These are phyloP conservation scores for Mesembryanthemum crystallinum DNA, from an alignment of 148 eudicot species.

Conservation along the genomic window DNA sequence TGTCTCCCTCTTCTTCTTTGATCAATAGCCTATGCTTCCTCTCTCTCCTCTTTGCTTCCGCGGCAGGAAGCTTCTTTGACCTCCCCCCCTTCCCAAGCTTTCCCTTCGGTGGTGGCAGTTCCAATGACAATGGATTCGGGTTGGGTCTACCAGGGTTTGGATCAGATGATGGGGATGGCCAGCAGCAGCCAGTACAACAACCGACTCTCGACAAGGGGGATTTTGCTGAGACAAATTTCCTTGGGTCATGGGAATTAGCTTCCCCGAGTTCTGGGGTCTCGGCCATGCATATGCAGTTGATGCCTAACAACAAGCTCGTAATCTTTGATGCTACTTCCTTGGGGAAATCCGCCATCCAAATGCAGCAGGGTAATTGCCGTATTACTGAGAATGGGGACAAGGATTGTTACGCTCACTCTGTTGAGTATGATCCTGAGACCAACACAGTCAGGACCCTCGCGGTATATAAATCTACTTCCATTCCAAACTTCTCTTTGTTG, in stretches of 20 bases:
- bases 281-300: constrained; percentile 80
- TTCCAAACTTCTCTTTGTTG: no score
- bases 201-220: not conserved
- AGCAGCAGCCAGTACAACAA: not conserved
- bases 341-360: constrained; percentile 43
- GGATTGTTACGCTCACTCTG: constrained; percentile 69
- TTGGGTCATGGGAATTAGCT: constrained; percentile 51
- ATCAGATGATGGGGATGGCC: no score
- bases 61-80: constrained; percentile 3
- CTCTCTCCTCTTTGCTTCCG: constrained; percentile 29
- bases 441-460: constrained; percentile 43
- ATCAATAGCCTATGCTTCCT: constrained; percentile 28
- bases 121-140: no score
- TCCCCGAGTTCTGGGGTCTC: constrained; percentile 50
- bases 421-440: constrained; percentile 49
- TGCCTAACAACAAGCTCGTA: constrained; percentile 61
- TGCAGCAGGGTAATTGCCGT: constrained; percentile 27
- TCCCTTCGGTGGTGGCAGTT: no score
- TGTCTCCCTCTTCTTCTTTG: constrained; percentile 8
- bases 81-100: no score
- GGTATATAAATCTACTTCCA: constrained; percentile 30
- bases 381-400: constrained; percentile 13
- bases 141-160: no score
- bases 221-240: constrained; percentile 19
- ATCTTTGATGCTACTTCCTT: constrained; percentile 62